Evolutionary conservation across 208 protist genomes (phyloP).

Genomic region (Lotmaria passim): DNA sequence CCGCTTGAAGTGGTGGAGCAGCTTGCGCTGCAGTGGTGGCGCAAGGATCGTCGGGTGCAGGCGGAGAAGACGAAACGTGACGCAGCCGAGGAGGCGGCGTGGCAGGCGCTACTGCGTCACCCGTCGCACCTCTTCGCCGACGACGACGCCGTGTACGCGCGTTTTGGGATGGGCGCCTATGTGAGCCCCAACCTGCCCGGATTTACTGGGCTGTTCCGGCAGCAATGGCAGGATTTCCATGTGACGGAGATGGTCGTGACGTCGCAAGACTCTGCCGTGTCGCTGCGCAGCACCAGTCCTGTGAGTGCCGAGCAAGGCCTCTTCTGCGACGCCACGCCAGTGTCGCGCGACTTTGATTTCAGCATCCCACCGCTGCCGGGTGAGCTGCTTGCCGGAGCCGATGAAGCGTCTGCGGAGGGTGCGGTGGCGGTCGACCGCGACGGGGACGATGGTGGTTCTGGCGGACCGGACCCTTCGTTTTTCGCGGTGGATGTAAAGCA

Average conservation of each 20-base stretch:
- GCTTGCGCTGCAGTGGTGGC: slow-evolving; percentile 23
- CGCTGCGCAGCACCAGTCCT: not conserved
- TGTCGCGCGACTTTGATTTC: slow-evolving; percentile 53
- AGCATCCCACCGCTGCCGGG: slow-evolving; percentile 59
- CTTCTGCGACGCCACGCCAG: slow-evolving; percentile 29
- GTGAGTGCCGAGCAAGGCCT: slow-evolving; percentile 48
- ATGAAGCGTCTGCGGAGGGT: not conserved
- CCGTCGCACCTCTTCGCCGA: slow-evolving; percentile 51
- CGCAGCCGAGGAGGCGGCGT: slow-evolving; percentile 17
- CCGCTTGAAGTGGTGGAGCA: slow-evolving; percentile 35
- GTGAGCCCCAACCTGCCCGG: slow-evolving; percentile 39
- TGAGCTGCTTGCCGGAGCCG: not conserved
- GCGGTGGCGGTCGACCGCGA: too few species aligned
- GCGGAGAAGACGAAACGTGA: slow-evolving; percentile 5
- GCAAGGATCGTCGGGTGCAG: slow-evolving; percentile 6
- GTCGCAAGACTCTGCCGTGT: not conserved
- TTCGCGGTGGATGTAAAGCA: slow-evolving; percentile 66
- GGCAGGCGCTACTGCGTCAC: slow-evolving; percentile 37
- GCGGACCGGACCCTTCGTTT: slow-evolving; percentile 42
- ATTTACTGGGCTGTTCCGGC: slow-evolving; percentile 73
- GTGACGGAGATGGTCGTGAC: slow-evolving; percentile 71
- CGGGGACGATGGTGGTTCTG: not conserved
- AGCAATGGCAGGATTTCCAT: slow-evolving; percentile 79
- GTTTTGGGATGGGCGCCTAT: slow-evolving; percentile 82
- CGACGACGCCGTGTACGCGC: slow-evolving; percentile 55